phyloP scores from a whole-genome alignment of 2,329 filamentous ascomycete species.

The Helotiales sp. region DNA sequence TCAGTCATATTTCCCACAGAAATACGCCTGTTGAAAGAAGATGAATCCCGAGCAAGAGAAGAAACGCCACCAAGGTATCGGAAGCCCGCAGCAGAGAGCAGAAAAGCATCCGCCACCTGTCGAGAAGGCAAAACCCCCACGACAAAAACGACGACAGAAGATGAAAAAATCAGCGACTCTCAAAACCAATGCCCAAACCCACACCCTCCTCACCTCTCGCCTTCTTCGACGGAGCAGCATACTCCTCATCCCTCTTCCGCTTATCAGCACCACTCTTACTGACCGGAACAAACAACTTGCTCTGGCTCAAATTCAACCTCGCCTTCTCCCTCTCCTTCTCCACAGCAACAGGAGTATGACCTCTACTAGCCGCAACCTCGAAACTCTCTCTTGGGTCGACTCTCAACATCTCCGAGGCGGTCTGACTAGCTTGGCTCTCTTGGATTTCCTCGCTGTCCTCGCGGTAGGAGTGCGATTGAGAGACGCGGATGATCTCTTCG shows the following conservation, averaged over 20 bases:
- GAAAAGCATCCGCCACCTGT: too few species aligned
- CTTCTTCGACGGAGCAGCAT: conserved; percentile 44
- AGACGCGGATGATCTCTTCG: conserved; percentile 55
- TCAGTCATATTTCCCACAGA: too few species aligned
- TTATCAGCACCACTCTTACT: conserved; percentile 43
- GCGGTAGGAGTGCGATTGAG: conserved; percentile 36
- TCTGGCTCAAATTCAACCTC: conserved; percentile 51
- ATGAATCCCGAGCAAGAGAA: too few species aligned
- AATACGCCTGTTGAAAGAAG: too few species aligned
- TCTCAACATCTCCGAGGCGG: conserved; percentile 73
- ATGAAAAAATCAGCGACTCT: background rate
- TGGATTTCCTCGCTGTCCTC: conserved; percentile 61
- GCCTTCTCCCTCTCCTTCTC: conserved; percentile 37
- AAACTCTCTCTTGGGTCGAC: conserved; percentile 48
- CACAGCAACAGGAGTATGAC: conserved; percentile 39
- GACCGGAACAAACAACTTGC: conserved; percentile 62
- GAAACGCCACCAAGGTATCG: too few species aligned
- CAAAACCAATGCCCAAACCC: conserved; percentile 54
- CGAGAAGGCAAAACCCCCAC: too few species aligned
- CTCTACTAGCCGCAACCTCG: conserved; percentile 33
- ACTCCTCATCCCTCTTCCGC: conserved; percentile 31
- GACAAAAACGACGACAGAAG: too few species aligned
- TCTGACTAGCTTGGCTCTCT: conserved; percentile 76
- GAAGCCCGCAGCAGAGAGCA: too few species aligned
- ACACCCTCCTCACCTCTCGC: conserved; percentile 46